phyloP scores from a whole-genome alignment of 768 basidiomycete genomes.

The Filobasidium floriforme region DNA sequence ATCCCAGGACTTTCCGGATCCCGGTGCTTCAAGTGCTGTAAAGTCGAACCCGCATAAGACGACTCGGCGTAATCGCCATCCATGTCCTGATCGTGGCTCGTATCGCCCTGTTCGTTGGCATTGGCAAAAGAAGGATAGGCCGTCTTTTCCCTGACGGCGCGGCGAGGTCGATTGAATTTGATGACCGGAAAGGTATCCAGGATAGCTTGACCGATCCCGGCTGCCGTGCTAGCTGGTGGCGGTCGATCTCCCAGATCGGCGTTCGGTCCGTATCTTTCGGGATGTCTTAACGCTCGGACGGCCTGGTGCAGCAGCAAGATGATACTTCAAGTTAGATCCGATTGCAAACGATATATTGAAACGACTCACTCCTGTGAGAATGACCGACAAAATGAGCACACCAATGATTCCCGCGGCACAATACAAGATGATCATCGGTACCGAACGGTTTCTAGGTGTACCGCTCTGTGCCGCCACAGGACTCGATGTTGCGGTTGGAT shows the following conservation, averaged over 20 bases:
- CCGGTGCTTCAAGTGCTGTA: conserved; percentile 14
- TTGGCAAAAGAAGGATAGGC: conserved; percentile 19
- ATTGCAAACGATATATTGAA: too few relatives aligned
- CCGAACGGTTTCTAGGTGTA: conserved; percentile 24
- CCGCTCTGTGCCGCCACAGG: conserved; percentile 21
- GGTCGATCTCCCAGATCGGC: conserved; percentile 47
- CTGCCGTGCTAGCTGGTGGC: conserved; percentile 59
- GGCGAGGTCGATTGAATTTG: conserved; percentile 55
- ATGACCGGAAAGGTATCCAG: conserved; percentile 92
- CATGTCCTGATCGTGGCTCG: conserved; percentile 3
- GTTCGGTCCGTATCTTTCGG: conserved; percentile 83
- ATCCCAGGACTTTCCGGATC: conserved; percentile 2
- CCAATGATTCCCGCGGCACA: conserved; percentile 84
- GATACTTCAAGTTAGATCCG: too few relatives aligned
- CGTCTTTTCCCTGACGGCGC: conserved; percentile 9
- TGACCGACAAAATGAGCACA: conserved; percentile 72
- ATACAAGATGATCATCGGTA: conserved; percentile 72
- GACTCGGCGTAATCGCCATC: neutral
- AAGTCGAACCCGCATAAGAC: conserved; percentile 22
- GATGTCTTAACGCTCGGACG: conserved; percentile 72
- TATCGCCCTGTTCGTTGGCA: neutral
- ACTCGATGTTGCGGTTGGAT: conserved; percentile 30
- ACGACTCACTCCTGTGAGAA: conserved; percentile 66
- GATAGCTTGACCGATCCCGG: conserved; percentile 84
- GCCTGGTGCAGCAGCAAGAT: conserved; percentile 48